Evolutionary conservation across 257 asterid species (phyloP).

Genomic region (Ajuga chamaepitys): DNA sequence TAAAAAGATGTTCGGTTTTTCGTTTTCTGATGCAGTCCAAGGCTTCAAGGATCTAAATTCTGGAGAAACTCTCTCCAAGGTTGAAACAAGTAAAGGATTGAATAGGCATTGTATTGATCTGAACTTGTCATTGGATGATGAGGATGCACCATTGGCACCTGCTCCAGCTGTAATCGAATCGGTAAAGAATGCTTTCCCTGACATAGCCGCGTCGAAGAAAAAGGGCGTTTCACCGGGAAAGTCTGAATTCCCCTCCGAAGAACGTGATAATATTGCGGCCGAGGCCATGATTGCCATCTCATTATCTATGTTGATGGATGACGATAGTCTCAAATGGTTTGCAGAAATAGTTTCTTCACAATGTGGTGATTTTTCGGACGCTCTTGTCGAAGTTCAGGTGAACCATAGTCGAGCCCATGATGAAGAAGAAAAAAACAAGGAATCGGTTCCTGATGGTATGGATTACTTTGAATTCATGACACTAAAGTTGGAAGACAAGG

Average conservation of each 20-base stretch:
- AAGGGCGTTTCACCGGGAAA: neutral
- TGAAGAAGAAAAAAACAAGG: conserved; percentile 38
- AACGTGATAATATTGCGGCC: conserved; percentile 47
- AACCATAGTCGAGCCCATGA: neutral
- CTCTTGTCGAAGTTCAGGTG: neutral
- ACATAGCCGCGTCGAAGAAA: neutral
- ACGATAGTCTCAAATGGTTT: conserved; percentile 44
- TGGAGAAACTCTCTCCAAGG: neutral
- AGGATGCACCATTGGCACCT: conserved; percentile 31
- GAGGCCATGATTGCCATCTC: conserved; percentile 63
- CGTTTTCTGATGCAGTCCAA: neutral
- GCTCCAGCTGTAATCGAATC: conserved; percentile 28
- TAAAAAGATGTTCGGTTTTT: conserved; percentile 1
- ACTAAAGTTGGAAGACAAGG: conserved; percentile 43
- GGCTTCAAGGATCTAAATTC: neutral
- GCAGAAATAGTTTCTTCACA: conserved; percentile 40
- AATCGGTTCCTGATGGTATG: conserved; percentile 36
- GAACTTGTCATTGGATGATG: conserved; percentile 58
- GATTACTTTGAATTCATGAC: conserved; percentile 70
- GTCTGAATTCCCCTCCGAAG: conserved; percentile 19
- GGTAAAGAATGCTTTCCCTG: conserved; percentile 8
- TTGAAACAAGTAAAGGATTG: conserved; percentile 11
- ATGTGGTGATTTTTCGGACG: neutral
- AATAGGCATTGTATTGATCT: conserved; percentile 49
- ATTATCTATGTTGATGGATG: neutral